Percentiles rank a stretch among this genome's conserved stretches.
Evolutionary conservation across 306 rosid genomes (phyloP).

Genomic region (Fagus crenata): DNA sequence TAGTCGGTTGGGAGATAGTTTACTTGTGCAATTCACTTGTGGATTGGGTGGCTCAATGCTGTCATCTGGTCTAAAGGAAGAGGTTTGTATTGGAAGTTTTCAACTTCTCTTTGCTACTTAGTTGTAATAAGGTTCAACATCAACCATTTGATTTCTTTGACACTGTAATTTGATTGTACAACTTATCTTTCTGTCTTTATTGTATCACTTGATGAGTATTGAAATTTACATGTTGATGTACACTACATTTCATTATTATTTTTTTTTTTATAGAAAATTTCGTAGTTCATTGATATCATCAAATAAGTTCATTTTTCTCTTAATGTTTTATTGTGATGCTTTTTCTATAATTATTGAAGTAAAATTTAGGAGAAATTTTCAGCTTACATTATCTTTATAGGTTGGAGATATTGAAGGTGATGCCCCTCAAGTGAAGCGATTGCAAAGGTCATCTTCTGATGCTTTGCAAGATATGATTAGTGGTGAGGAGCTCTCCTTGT

Average conservation of each 20-base stretch:
- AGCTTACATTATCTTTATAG: conserved; percentile 44
- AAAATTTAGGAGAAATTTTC: conserved; percentile 18
- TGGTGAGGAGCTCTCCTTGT: conserved; percentile 92
- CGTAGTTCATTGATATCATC: conserved; percentile 2
- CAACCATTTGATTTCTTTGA: background rate
- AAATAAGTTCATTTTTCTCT: conserved; percentile 1
- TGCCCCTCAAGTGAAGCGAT: conserved; percentile 65
- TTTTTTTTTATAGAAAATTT: background rate
- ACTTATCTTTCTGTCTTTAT: background rate
- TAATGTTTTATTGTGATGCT: conserved; percentile 3
- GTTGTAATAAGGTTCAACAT: background rate
- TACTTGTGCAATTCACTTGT: conserved; percentile 88
- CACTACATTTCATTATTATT: background rate
- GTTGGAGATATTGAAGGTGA: conserved; percentile 87
- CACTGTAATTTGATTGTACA: background rate
- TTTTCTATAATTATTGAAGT: conserved; percentile 5
- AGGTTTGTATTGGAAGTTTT: conserved; percentile 52
- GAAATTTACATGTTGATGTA: background rate
- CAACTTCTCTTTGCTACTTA: conserved; percentile 24
- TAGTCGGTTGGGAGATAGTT: conserved; percentile 93
- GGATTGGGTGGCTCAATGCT: conserved; percentile 62
- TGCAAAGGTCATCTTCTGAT: conserved; percentile 83
- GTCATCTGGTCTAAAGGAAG: conserved; percentile 73
- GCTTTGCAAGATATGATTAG: conserved; percentile 78
- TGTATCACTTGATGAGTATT: no score